phyloP scores from a whole-genome alignment of 345 rosid species.

The Gossypium stocksii region DNA sequence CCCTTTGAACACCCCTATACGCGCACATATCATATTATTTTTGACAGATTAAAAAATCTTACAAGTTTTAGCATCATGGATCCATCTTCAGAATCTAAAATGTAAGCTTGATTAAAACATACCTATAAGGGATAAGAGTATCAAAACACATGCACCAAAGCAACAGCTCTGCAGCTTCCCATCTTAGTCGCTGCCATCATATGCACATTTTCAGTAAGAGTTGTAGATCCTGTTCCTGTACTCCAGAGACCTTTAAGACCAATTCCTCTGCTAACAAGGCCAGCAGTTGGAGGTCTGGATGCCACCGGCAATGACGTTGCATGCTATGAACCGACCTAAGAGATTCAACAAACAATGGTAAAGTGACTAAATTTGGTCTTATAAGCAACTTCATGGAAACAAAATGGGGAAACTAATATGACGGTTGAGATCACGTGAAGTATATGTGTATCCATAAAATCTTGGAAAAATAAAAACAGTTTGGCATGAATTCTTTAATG shows the following conservation, averaged over 20 bases:
- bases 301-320: conserved; percentile 85
- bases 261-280: conserved; percentile 82
- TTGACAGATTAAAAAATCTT: neutral
- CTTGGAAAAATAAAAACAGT: neutral
- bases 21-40: neutral
- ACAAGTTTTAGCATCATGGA: conserved; percentile 3
- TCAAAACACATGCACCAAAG: conserved; percentile 65
- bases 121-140: conserved; percentile 78
- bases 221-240: conserved; percentile 87
- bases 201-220: conserved; percentile 93
- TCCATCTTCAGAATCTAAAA: conserved; percentile 6
- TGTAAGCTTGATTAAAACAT: conserved; percentile 24
- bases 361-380: neutral
- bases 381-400: neutral
- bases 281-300: conserved; percentile 85
- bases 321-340: conserved; percentile 91
- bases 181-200: conserved; percentile 92
- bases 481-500: neutral
- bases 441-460: neutral
- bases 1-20: no score
- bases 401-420: neutral
- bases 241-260: conserved; percentile 99
- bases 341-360: conserved; percentile 4
- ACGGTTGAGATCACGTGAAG: neutral
- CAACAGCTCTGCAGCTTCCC: conserved; percentile 93